phyloP scores from a whole-genome alignment of 257 asterid species.

The Euphrasia confusa region DNA sequence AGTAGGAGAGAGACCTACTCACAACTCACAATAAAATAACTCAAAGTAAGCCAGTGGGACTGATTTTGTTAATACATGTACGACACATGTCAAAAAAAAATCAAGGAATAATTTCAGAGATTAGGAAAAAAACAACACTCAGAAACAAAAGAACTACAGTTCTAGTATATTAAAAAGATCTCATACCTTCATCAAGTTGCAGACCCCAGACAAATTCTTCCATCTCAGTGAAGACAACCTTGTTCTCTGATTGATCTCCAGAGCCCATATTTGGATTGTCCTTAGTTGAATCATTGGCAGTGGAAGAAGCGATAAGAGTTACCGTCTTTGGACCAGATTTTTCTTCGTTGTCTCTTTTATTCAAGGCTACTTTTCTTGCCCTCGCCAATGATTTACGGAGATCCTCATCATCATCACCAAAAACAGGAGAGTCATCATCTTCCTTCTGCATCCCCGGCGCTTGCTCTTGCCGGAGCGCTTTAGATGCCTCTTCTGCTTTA shows the following conservation, averaged over 20 bases:
- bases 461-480: slow-evolving; percentile 66
- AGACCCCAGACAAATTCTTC: slow-evolving; percentile 98
- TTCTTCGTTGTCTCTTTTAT: slow-evolving; percentile 51
- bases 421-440: slow-evolving; percentile 56
- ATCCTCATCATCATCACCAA: slow-evolving; percentile 91
- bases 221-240: slow-evolving; percentile 92
- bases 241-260: slow-evolving; percentile 67
- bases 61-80: slow-evolving; percentile 4
- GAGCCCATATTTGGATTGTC: slow-evolving; percentile 39
- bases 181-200: slow-evolving; percentile 84
- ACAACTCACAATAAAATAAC: too few relatives aligned
- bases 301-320: slow-evolving; percentile 49
- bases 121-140: not conserved
- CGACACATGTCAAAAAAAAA: slow-evolving; percentile 1
- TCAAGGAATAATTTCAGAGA: slow-evolving; percentile 7
- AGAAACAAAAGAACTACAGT: slow-evolving; percentile 1
- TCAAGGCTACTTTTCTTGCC: slow-evolving; percentile 79
- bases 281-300: slow-evolving; percentile 30
- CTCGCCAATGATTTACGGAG: slow-evolving; percentile 79
- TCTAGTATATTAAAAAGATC: not conserved
- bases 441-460: slow-evolving; percentile 32
- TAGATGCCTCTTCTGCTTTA: slow-evolving; percentile 89
- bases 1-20: not conserved
- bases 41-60: not conserved
- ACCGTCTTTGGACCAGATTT: slow-evolving; percentile 45